These are phyloP conservation scores for Calvatia gigantea DNA, from an alignment of 768 basidiomycete genomes.

Conservation along the genomic window DNA sequence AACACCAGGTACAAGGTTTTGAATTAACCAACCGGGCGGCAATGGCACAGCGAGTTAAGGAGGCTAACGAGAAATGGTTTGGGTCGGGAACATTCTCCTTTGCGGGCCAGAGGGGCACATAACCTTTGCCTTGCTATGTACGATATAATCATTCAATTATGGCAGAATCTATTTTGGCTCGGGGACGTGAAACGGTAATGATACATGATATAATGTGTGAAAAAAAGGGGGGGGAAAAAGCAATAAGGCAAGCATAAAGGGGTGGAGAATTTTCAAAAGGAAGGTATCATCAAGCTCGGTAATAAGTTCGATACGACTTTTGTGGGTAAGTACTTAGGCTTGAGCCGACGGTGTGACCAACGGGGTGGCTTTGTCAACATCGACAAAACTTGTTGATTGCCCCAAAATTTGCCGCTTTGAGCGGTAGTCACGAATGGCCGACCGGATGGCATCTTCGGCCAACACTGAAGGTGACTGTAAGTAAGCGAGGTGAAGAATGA, in stretches of 20 bases:
- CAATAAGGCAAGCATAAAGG: not conserved
- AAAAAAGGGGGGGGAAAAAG: not conserved
- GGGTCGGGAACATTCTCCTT: slow-evolving; percentile 82
- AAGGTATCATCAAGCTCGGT: not conserved
- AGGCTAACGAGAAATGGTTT: slow-evolving; percentile 98
- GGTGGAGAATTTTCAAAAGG: not conserved
- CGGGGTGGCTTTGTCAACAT: slow-evolving; percentile 46
- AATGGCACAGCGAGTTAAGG: slow-evolving; percentile 83
- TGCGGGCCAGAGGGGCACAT: slow-evolving; percentile 50
- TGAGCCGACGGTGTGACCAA: slow-evolving; percentile 12
- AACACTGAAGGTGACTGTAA: slow-evolving; percentile 53
- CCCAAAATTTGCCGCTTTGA: slow-evolving; percentile 64
- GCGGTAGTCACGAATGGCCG: slow-evolving; percentile 95
- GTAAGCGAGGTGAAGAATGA: not conserved
- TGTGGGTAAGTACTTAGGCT: not conserved
- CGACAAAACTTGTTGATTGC: slow-evolving; percentile 61
- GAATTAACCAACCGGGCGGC: slow-evolving; percentile 93
- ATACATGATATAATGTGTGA: slow-evolving; percentile 9
- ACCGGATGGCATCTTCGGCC: slow-evolving; percentile 98
- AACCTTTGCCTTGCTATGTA: slow-evolving; percentile 8
- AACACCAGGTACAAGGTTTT: slow-evolving; percentile 54
- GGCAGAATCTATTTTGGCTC: not conserved
- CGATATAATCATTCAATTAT: not conserved
- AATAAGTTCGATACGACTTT: not conserved
- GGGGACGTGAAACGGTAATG: slow-evolving; percentile 1